Evolutionary conservation across 768 basidiomycete species (phyloP).

Genomic region (Termitomyces sp.): DNA sequence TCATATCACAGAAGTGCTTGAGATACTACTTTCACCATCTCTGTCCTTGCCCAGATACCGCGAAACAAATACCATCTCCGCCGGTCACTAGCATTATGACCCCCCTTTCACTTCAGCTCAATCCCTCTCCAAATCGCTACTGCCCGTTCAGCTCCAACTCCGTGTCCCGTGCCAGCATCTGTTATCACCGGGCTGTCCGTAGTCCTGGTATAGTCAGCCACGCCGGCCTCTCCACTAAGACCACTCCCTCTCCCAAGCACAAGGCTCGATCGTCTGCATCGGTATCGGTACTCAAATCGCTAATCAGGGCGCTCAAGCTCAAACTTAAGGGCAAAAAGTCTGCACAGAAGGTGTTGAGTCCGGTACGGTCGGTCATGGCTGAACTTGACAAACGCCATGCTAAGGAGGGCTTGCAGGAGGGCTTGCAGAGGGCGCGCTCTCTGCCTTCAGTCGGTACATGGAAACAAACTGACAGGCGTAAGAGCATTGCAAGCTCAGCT

Average conservation of each 20-base stretch:
- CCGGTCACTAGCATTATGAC: not conserved
- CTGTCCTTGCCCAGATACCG: not conserved
- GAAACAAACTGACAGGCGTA: not conserved
- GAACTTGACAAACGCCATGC: not conserved
- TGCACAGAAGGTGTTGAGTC: not conserved
- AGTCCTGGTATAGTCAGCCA: not conserved
- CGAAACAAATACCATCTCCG: not conserved
- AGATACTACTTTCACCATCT: not conserved
- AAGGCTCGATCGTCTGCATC: constrained; percentile 9
- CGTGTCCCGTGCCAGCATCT: not conserved
- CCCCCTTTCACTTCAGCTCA: not conserved
- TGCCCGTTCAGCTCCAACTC: not conserved
- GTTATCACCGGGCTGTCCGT: not conserved
- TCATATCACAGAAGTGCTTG: not conserved
- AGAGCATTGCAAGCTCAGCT: not conserved
- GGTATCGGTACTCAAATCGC: constrained; percentile 1
- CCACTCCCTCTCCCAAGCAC: constrained; percentile 4
- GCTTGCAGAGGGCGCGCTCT: constrained; percentile 2
- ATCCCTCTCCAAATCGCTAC: not conserved
- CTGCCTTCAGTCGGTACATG: not conserved
- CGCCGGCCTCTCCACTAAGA: constrained; percentile 1
- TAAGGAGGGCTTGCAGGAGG: not conserved
- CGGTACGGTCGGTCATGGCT: not conserved
- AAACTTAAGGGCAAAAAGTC: not conserved
- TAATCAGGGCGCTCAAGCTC: constrained; percentile 2